Conservation (phyloP, 768 basidiomycete genomes). For the Rhodotorula babjevae region DNA sequence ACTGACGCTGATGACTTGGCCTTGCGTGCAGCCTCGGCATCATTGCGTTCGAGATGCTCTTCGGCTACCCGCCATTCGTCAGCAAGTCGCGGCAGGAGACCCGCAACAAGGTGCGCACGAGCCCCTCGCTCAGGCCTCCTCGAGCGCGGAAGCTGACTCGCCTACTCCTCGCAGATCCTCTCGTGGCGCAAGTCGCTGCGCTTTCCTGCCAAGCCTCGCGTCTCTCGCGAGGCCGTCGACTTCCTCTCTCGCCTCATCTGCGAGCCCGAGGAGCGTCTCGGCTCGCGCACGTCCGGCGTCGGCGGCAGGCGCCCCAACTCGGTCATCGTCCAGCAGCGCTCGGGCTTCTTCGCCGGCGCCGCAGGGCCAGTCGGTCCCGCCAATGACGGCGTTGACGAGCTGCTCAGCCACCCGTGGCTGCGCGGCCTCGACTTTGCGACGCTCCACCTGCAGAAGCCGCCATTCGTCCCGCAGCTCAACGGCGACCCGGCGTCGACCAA, state of each 20-base stretch:
- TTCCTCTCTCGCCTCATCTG: conserved; percentile 85
- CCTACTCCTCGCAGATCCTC: conserved; percentile 56
- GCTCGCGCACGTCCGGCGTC: conserved; percentile 62
- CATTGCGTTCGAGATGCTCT: conserved; percentile 78
- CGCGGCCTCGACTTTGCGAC: conserved; percentile 82
- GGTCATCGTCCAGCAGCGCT: conserved; percentile 66
- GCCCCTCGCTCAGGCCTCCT: too few species aligned
- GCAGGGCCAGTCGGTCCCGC: conserved; percentile 31
- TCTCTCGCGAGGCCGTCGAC: conserved; percentile 80
- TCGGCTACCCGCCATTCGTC: conserved; percentile 89
- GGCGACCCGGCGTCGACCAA: conserved; percentile 70
- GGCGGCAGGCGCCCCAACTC: conserved; percentile 67
- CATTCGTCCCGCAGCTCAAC: conserved; percentile 78
- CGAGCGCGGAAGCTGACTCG: background rate
- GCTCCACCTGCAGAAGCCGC: conserved; percentile 75
- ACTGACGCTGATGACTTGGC: background rate
- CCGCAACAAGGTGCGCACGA: conserved; percentile 63
- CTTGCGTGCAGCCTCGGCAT: conserved; percentile 61
- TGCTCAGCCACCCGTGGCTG: conserved; percentile 92
- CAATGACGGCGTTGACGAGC: conserved; percentile 75
- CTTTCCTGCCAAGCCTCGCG: conserved; percentile 75
- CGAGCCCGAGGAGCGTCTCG: conserved; percentile 90
- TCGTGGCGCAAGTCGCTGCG: conserved; percentile 87
- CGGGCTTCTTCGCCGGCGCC: conserved; percentile 59
- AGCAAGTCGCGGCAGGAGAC: conserved; percentile 91